phyloP scores from a whole-genome alignment of 2,329 filamentous ascomycete species.

The Nothophaeocryptopus gaeumannii region DNA sequence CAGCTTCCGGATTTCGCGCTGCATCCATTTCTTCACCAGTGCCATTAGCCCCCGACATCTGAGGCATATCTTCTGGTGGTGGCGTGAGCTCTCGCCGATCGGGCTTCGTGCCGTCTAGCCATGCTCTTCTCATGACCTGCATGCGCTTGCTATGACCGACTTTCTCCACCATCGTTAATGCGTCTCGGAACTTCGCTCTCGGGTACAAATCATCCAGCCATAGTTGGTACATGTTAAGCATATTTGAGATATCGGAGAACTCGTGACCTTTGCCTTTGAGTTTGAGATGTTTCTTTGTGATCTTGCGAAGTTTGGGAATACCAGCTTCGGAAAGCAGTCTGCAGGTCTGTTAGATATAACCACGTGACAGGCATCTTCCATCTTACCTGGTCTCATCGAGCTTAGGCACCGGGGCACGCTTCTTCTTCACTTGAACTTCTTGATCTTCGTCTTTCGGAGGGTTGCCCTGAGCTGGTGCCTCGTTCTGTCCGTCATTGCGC shows the following conservation, averaged over 20 bases:
- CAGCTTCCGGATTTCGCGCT: conserved; percentile 4
- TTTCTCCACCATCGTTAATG: conserved; percentile 86
- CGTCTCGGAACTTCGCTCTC: conserved; percentile 89
- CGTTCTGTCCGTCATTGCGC: conserved; percentile 47
- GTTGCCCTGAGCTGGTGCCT: conserved; percentile 40
- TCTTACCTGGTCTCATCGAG: conserved; percentile 73
- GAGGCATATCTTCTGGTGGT: conserved; percentile 8
- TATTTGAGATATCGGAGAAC: conserved; percentile 78
- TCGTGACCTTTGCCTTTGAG: conserved; percentile 95
- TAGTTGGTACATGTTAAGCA: conserved; percentile 88
- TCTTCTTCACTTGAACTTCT: conserved; percentile 78
- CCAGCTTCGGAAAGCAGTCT: conserved; percentile 80
- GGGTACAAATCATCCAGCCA: conserved; percentile 97
- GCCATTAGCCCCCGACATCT: conserved; percentile 19
- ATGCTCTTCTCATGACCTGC: conserved; percentile 70
- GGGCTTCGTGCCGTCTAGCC: conserved; percentile 75
- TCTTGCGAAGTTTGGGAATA: conserved; percentile 74
- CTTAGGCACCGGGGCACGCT: conserved; percentile 74
- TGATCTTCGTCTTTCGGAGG: conserved; percentile 69
- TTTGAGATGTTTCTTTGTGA: conserved; percentile 66
- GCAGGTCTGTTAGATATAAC: background rate
- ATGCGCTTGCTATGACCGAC: conserved; percentile 80
- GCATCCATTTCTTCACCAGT: background rate
- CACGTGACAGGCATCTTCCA: too few species aligned
- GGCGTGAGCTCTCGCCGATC: conserved; percentile 30